phyloP scores from a whole-genome alignment of 2,329 filamentous ascomycete species.

The Claviceps quebecensis region DNA sequence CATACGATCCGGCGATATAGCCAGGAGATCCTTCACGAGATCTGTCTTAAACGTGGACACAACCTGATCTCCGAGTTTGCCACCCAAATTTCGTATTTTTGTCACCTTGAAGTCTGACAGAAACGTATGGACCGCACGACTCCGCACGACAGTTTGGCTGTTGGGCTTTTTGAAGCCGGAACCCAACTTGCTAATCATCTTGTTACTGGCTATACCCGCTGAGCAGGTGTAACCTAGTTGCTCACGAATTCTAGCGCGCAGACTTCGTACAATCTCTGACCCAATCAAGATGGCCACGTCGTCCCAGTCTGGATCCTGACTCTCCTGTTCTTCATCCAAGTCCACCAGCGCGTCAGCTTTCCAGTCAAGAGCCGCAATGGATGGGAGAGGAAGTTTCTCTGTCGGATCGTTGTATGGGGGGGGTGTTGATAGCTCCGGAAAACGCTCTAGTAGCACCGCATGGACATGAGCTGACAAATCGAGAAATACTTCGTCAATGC shows the following conservation, averaged over 20 bases:
- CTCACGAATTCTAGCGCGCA: constrained; percentile 55
- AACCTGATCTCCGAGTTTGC: constrained; percentile 82
- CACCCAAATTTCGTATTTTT: constrained; percentile 88
- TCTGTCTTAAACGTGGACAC: constrained; percentile 72
- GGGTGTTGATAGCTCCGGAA: constrained; percentile 51
- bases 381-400: constrained; percentile 58
- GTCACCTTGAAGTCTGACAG: constrained; percentile 79
- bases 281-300: constrained; percentile 78
- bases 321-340: constrained; percentile 60
- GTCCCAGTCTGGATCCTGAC: constrained; percentile 86
- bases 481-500: constrained; percentile 90
- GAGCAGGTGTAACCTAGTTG: constrained; percentile 81
- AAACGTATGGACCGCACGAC: constrained; percentile 67
- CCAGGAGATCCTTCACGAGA: constrained; percentile 58
- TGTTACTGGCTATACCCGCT: constrained; percentile 77
- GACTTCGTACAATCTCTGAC: constrained; percentile 70
- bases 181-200: constrained; percentile 88
- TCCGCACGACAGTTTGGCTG: constrained; percentile 84
- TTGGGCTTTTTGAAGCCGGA: constrained; percentile 89
- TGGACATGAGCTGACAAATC: constrained; percentile 82
- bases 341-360: constrained; percentile 68
- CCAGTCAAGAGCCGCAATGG: constrained; percentile 64
- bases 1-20: constrained; percentile 59
- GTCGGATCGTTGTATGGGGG: constrained; percentile 61
- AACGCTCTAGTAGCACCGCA: constrained; percentile 57